These are phyloP conservation scores for Russula ochroleuca DNA, from an alignment of 768 basidiomycete species.

Conservation along the genomic window DNA sequence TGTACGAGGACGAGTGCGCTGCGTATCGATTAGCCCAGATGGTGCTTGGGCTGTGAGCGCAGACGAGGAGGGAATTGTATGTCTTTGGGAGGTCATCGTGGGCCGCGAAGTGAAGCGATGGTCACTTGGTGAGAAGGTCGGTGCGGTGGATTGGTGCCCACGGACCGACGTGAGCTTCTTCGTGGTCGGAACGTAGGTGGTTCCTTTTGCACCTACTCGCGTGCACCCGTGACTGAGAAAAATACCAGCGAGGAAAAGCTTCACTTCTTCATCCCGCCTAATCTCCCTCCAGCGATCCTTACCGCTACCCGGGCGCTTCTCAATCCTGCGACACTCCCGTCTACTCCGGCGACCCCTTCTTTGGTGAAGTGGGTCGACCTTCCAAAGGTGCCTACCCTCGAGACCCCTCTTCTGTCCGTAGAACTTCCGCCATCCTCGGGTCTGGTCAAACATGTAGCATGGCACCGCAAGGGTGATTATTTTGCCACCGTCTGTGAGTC, in stretches of 20 bases:
- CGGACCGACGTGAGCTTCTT: conserved; percentile 76
- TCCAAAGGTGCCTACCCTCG: conserved; percentile 43
- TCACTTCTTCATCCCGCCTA: conserved; percentile 76
- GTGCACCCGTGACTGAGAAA: conserved; percentile 3
- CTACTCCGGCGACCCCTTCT: conserved; percentile 52
- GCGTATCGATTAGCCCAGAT: conserved; percentile 76
- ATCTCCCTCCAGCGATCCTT: conserved; percentile 56
- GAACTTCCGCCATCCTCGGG: conserved; percentile 63
- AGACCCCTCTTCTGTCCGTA: conserved; percentile 55
- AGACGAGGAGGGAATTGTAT: conserved; percentile 81
- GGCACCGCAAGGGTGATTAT: conserved; percentile 96
- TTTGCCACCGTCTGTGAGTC: conserved; percentile 89
- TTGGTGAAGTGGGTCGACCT: conserved; percentile 65
- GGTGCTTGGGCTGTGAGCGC: conserved; percentile 91
- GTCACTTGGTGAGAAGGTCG: conserved; percentile 75
- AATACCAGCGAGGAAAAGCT: conserved; percentile 68
- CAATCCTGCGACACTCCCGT: conserved; percentile 61
- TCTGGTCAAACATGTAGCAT: conserved; percentile 72
- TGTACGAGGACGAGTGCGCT: conserved; percentile 60
- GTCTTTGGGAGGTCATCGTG: conserved; percentile 88
- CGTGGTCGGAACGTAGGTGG: conserved; percentile 70
- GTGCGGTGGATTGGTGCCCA: conserved; percentile 91
- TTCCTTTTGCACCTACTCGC: neutral
- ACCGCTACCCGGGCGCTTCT: conserved; percentile 58
- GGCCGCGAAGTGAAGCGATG: conserved; percentile 86